Evolutionary conservation across 192 early-diverging fungal species (phyloP).

Genomic region (Coemansia javaensis): DNA sequence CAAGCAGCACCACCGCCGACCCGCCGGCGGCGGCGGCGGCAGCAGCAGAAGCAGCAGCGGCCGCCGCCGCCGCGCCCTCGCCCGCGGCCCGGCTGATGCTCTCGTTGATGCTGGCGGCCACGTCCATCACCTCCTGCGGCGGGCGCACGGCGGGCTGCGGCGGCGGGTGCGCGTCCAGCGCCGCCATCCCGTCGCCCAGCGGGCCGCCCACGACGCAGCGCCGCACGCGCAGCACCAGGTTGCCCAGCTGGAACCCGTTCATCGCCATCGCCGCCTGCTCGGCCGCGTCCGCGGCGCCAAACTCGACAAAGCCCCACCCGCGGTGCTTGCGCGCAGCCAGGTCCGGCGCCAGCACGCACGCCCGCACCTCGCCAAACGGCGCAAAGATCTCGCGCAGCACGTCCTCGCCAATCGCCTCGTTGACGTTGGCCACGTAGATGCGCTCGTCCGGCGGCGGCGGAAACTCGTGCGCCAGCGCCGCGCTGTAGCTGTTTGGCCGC

Average conservation of each 20-base stretch:
- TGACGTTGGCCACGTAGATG: conserved; percentile 83
- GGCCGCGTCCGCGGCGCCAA: conserved; percentile 56
- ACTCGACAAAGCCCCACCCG: conserved; percentile 84
- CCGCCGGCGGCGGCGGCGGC: too few relatives aligned
- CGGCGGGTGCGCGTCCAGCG: conserved; percentile 55
- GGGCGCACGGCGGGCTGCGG: conserved; percentile 14
- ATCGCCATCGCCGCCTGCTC: conserved; percentile 60
- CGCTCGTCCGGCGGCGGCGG: conserved; percentile 60
- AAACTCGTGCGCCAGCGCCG: conserved; percentile 55
- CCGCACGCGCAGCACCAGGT: conserved; percentile 61
- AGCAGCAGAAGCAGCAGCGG: too few relatives aligned
- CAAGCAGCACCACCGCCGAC: conserved; percentile 56
- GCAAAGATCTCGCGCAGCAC: conserved; percentile 75
- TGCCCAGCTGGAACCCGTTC: conserved; percentile 77
- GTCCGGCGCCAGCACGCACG: conserved; percentile 68
- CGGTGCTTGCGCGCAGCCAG: conserved; percentile 64
- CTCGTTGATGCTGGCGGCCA: conserved; percentile 33
- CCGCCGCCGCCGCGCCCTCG: too few relatives aligned
- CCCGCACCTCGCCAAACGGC: conserved; percentile 72
- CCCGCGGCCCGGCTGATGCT: conserved; percentile 10
- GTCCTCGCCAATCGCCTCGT: conserved; percentile 67
- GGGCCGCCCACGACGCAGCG: conserved; percentile 72
- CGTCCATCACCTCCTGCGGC: conserved; percentile 37
- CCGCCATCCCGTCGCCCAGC: conserved; percentile 74
- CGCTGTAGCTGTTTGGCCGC: conserved; percentile 77